These are phyloP conservation scores for Haematococcus sp. DNA, from an alignment of 139 green algal species.

Conservation along the genomic window DNA sequence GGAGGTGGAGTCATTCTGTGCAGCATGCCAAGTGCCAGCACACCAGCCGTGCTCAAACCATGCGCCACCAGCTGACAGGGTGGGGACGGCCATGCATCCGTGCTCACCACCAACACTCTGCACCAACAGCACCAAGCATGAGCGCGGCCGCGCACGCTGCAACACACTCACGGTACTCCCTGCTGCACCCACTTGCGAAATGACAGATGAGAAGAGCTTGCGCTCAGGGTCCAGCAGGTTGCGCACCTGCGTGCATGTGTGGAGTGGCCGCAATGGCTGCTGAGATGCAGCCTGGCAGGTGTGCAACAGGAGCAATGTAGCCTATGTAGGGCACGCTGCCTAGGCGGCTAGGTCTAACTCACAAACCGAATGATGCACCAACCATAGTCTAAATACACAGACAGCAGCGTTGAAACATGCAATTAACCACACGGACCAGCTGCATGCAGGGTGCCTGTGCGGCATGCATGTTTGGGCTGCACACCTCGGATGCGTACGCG, in stretches of 20 bases:
- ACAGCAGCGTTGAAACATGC: too few relatives aligned
- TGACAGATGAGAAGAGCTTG: conserved; percentile 49
- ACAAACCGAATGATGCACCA: too few relatives aligned
- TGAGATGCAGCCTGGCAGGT: too few relatives aligned
- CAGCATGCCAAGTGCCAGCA: background rate
- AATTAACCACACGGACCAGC: too few relatives aligned
- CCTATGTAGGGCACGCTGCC: too few relatives aligned
- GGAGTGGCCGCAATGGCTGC: too few relatives aligned
- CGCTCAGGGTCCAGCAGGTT: conserved; percentile 53
- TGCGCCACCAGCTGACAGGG: background rate
- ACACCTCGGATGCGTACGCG: conserved; percentile 72
- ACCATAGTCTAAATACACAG: too few relatives aligned
- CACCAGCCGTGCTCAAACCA: background rate
- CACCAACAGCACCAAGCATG: background rate
- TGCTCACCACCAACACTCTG: background rate
- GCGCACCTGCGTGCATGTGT: conserved; percentile 36
- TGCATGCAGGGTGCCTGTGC: too few relatives aligned
- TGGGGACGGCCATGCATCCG: background rate
- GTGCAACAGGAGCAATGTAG: too few relatives aligned
- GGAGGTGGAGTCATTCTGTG: conserved; percentile 50
- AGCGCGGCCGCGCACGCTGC: background rate
- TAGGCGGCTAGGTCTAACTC: too few relatives aligned
- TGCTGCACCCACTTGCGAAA: conserved; percentile 45
- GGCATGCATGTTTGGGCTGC: background rate
- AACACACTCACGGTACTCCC: background rate